Conservation (phyloP, 345 rosid genomes). For the Gossypium arboreum region DNA sequence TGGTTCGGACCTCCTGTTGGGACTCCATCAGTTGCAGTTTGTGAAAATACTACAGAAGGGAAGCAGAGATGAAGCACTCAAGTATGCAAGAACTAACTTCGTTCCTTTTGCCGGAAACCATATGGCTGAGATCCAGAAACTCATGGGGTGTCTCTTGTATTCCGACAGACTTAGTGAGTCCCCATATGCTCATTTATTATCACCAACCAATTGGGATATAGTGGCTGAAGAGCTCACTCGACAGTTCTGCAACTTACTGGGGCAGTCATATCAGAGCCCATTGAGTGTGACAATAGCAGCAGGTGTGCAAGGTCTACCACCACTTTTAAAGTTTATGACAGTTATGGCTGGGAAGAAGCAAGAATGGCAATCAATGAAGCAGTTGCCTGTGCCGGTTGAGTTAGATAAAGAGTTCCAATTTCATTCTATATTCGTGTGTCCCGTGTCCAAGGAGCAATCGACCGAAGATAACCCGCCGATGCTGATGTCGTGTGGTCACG, state of each 20-base stretch:
- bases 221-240: constrained; percentile 38
- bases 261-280: constrained; percentile 36
- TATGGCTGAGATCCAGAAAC: constrained; percentile 27
- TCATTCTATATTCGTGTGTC: constrained; percentile 67
- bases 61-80: constrained; percentile 49
- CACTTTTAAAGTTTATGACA: constrained; percentile 52
- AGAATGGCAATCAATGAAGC: constrained; percentile 2
- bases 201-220: constrained; percentile 1
- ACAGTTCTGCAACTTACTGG: constrained; percentile 49
- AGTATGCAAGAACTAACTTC: constrained; percentile 48
- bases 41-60: constrained; percentile 46
- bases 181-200: constrained; percentile 2
- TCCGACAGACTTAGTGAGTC: not conserved
- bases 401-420: constrained; percentile 50
- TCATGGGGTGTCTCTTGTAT: constrained; percentile 3
- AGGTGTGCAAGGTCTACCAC: constrained; percentile 55
- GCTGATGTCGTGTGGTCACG: constrained; percentile 65
- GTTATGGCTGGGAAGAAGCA: constrained; percentile 49
- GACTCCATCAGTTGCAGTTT: constrained; percentile 32
- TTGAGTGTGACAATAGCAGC: constrained; percentile 36
- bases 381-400: constrained; percentile 1
- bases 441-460: constrained; percentile 64
- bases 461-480: constrained; percentile 63
- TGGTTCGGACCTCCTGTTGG: constrained; percentile 56
- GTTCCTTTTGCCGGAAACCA: constrained; percentile 35